Percentiles rank a stretch among this genome's conserved stretches.
Conservation (phyloP, 345 rosid genomes). For the Moricandia moricandioides region DNA sequence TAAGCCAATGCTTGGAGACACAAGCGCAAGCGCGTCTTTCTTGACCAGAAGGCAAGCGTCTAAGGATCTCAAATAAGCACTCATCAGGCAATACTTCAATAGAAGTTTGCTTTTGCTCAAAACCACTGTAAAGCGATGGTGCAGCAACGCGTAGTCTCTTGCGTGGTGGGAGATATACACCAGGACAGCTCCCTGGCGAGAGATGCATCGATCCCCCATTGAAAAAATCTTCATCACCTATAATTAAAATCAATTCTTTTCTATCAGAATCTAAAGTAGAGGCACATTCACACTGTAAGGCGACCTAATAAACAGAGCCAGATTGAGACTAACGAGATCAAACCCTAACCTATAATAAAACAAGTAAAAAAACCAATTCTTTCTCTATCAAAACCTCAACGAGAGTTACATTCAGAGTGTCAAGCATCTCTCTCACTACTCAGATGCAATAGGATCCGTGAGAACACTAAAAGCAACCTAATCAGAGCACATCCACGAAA, state of each 20-base stretch:
- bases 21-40: conserved; percentile 83
- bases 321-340: no score
- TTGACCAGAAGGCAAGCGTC: conserved; percentile 67
- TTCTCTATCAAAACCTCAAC: not conserved
- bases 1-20: conserved; percentile 90
- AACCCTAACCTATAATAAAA: no score
- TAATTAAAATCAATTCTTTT: conserved; percentile 7
- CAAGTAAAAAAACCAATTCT: no score
- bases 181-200: conserved; percentile 68
- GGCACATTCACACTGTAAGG: no score
- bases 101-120: conserved; percentile 58
- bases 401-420: not conserved
- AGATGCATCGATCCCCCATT: conserved; percentile 62
- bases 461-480: not conserved
- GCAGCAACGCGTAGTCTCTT: conserved; percentile 79
- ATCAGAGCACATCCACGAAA: not conserved
- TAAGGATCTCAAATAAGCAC: conserved; percentile 84
- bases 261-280: no score
- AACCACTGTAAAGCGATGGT: conserved; percentile 53
- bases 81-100: conserved; percentile 88
- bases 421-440: not conserved
- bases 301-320: not conserved
- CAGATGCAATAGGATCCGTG: not conserved
- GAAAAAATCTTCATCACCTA: conserved; percentile 70
- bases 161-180: conserved; percentile 64